A percentile compares a stretch with the other conserved stretches of the same genome.
Evolutionary conservation across 306 rosid species (phyloP).

Genomic region (Erythrophleum fordii): DNA sequence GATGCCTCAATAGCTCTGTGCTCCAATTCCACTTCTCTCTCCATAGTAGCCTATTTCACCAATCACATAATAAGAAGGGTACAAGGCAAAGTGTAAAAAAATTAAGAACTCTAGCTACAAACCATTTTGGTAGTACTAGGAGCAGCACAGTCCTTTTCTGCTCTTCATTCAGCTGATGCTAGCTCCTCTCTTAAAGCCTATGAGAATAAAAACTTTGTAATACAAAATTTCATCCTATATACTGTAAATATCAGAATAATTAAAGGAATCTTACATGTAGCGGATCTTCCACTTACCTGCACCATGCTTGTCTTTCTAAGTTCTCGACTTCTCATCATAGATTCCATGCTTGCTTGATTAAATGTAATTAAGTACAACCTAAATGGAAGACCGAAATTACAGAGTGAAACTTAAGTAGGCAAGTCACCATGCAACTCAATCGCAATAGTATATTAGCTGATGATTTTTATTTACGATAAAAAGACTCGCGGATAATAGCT

Average conservation of each 20-base stretch:
- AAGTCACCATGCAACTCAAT: slow-evolving; percentile 19
- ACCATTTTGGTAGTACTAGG: slow-evolving; percentile 96
- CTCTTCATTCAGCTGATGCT: slow-evolving; percentile 91
- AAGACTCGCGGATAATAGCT: slow-evolving; percentile 33
- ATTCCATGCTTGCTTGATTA: slow-evolving; percentile 87
- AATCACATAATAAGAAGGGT: slow-evolving; percentile 38
- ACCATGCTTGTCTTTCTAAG: slow-evolving; percentile 95
- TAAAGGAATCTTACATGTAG: slow-evolving; percentile 36
- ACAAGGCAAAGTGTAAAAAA: slow-evolving; percentile 31
- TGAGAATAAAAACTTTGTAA: slow-evolving; percentile 6
- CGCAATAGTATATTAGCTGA: slow-evolving; percentile 21
- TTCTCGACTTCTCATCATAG: slow-evolving; percentile 93
- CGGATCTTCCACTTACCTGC: slow-evolving; percentile 69
- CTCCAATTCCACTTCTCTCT: slow-evolving; percentile 98
- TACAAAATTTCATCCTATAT: slow-evolving; percentile 29
- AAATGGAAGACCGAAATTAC: slow-evolving; percentile 16
- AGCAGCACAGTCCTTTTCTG: slow-evolving; percentile 93
- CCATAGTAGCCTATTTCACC: slow-evolving; percentile 86
- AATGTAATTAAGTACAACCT: slow-evolving; percentile 5
- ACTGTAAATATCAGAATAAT: slow-evolving; percentile 17
- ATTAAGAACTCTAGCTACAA: slow-evolving; percentile 29
- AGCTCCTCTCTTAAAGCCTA: slow-evolving; percentile 97
- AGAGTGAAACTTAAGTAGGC: slow-evolving; percentile 24
- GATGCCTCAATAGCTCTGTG: slow-evolving; percentile 93
- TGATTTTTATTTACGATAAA: neutral